phyloP scores from a whole-genome alignment of 2,329 filamentous ascomycete species.

The Sporothrix pallida region DNA sequence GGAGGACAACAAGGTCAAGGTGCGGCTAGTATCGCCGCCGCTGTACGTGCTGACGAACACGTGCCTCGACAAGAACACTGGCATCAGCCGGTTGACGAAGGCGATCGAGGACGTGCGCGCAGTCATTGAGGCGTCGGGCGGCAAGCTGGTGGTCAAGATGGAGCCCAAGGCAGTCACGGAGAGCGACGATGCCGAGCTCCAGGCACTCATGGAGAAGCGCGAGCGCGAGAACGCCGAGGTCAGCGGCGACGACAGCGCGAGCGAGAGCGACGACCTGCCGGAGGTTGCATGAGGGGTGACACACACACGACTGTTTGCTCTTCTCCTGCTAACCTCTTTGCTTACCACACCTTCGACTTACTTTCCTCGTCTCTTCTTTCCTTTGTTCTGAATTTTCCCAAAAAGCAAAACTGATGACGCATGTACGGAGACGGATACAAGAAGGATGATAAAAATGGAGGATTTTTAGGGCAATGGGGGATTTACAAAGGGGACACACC shows the following conservation, averaged over 20 bases:
- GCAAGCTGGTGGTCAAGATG: conserved; percentile 91
- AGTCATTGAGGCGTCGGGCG: conserved; percentile 78
- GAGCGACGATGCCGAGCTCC: conserved; percentile 95
- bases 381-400: conserved; percentile 12
- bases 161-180: conserved; percentile 98
- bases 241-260: conserved; percentile 94
- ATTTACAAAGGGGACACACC: conserved; percentile 2
- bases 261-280: conserved; percentile 86
- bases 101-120: conserved; percentile 86
- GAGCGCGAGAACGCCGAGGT: conserved; percentile 98
- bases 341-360: background rate
- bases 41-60: conserved; percentile 96
- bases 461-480: background rate
- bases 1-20: conserved; percentile 91
- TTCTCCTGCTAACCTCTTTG: background rate
- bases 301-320: background rate
- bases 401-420: conserved; percentile 13
- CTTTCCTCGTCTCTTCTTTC: background rate
- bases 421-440: conserved; percentile 7
- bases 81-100: conserved; percentile 83
- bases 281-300: conserved; percentile 49
- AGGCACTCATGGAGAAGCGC: conserved; percentile 98
- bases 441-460: conserved; percentile 28
- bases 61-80: conserved; percentile 88
- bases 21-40: conserved; percentile 96